These are phyloP conservation scores for Dioscorea cayenensis DNA, from an alignment of 116 monocot genomes.

Conservation along the genomic window DNA sequence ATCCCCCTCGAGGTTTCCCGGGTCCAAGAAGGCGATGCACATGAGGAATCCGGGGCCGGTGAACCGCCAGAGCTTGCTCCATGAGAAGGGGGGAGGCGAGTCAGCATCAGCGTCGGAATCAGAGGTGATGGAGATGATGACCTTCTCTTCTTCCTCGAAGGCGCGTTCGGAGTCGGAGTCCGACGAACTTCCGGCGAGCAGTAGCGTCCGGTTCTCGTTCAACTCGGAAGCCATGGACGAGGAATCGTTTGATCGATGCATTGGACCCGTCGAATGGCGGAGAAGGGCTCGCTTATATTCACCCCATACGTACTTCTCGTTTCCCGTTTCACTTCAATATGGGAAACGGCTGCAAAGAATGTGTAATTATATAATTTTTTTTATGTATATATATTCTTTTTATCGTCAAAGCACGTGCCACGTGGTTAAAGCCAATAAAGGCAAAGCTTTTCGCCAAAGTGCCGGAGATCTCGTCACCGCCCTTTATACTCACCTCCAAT, in stretches of 20 bases:
- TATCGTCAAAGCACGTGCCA: too few species aligned
- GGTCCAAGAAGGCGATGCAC: constrained; percentile 2
- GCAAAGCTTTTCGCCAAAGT: too few species aligned
- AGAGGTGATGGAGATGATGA: background rate
- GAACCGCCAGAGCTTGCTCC: constrained; percentile 3
- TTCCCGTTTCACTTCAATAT: background rate
- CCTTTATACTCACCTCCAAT: too few species aligned
- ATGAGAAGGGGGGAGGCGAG: background rate
- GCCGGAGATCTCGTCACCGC: too few species aligned
- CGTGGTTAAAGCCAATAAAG: too few species aligned
- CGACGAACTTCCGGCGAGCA: background rate
- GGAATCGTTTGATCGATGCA: background rate
- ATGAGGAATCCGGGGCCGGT: background rate
- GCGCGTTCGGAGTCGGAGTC: constrained; percentile 14
- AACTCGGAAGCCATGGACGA: background rate
- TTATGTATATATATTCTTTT: too few species aligned
- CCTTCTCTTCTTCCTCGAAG: constrained; percentile 1
- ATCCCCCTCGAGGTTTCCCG: background rate
- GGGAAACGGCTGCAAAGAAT: too few species aligned
- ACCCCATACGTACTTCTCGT: background rate
- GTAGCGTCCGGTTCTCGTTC: background rate
- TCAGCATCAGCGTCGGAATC: background rate
- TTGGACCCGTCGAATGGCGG: background rate
- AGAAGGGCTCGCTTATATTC: background rate
- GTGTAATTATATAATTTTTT: too few species aligned